phyloP scores from a whole-genome alignment of 768 basidiomycete species.

The Mycena maculata region DNA sequence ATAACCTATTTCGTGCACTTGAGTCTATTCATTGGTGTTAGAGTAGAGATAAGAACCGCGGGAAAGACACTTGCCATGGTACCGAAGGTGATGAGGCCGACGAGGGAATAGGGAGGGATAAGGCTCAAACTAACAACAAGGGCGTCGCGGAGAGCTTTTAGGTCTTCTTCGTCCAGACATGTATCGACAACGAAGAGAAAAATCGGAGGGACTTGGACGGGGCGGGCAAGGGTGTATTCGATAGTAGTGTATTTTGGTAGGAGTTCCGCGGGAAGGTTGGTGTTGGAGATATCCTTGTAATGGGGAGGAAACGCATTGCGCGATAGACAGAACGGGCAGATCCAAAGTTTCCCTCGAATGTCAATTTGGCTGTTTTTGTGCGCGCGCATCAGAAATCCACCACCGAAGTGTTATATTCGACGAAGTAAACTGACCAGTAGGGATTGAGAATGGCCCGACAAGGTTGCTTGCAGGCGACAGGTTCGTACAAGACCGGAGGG shows the following conservation, averaged over 20 bases:
- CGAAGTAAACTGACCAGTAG: slow-evolving; percentile 77
- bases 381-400: neutral
- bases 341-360: slow-evolving; percentile 98
- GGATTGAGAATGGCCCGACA: slow-evolving; percentile 98
- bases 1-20: slow-evolving; percentile 99
- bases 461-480: slow-evolving; percentile 97
- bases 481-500: slow-evolving; percentile 96
- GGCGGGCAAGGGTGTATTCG: slow-evolving; percentile 96
- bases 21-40: slow-evolving; percentile 66
- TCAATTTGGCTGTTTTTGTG: slow-evolving; percentile 86
- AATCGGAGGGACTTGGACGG: slow-evolving; percentile 92
- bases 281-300: slow-evolving; percentile 98
- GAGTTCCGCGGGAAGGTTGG: slow-evolving; percentile 95
- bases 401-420: slow-evolving; percentile 4
- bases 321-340: slow-evolving; percentile 97
- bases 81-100: slow-evolving; percentile 95
- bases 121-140: slow-evolving; percentile 93
- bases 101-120: slow-evolving; percentile 93
- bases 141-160: slow-evolving; percentile 96
- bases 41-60: neutral
- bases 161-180: slow-evolving; percentile 94
- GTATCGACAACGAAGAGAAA: slow-evolving; percentile 98
- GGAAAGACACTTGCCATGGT: slow-evolving; percentile 80
- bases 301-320: slow-evolving; percentile 98
- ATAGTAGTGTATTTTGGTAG: slow-evolving; percentile 99